These are phyloP conservation scores for Paramyrothecium sp. DNA, from an alignment of 2,329 filamentous ascomycete genomes.

Conservation along the genomic window DNA sequence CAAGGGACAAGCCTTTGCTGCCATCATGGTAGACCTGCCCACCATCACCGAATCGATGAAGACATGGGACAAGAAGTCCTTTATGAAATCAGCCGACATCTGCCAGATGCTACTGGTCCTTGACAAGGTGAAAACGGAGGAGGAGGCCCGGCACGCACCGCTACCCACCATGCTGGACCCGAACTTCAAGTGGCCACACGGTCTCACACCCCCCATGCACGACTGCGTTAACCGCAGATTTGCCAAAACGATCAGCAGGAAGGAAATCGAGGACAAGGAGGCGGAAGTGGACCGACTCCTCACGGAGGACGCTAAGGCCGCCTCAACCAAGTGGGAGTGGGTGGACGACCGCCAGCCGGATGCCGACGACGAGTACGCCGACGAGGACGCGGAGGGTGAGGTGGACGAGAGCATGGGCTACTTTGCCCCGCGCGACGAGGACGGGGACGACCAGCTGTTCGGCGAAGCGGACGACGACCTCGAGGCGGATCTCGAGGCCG, in stretches of 20 bases:
- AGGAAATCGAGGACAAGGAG: conserved; percentile 83
- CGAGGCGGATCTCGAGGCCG: conserved; percentile 54
- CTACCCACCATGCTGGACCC: conserved; percentile 70
- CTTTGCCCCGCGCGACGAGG: conserved; percentile 18
- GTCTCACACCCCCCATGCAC: conserved; percentile 84
- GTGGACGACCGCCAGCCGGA: conserved; percentile 49
- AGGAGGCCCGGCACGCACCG: conserved; percentile 64
- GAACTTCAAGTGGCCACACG: conserved; percentile 77
- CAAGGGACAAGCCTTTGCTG: conserved; percentile 70
- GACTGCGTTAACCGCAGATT: conserved; percentile 81
- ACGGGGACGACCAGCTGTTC: conserved; percentile 22
- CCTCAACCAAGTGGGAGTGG: conserved; percentile 62
- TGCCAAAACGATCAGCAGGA: conserved; percentile 76
- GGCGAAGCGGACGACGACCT: conserved; percentile 47
- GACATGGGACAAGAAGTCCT: conserved; percentile 83
- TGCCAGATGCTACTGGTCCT: conserved; percentile 87
- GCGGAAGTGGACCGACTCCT: conserved; percentile 74
- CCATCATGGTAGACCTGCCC: conserved; percentile 77
- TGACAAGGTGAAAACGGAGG: conserved; percentile 62
- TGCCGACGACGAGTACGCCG: conserved; percentile 44
- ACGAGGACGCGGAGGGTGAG: conserved; percentile 50
- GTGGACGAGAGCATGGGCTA: conserved; percentile 42
- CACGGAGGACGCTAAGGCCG: conserved; percentile 62
- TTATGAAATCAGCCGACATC: conserved; percentile 86
- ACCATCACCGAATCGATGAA: conserved; percentile 91